phyloP scores from a whole-genome alignment of 2,329 filamentous ascomycete genomes.

The Dactylellina leptospora region DNA sequence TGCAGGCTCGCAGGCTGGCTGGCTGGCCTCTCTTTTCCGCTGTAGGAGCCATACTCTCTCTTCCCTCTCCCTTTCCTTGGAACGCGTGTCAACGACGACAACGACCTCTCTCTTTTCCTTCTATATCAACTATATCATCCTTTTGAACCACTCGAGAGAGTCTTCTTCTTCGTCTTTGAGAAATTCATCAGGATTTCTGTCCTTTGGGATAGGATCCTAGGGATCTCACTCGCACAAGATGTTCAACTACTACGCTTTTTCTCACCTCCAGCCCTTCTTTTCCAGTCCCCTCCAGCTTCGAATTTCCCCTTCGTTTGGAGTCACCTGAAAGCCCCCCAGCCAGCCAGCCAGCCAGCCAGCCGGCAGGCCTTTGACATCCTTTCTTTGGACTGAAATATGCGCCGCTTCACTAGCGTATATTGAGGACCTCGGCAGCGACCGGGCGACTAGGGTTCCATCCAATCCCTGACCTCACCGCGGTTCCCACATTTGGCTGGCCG shows the following conservation, averaged over 20 bases:
- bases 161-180: background rate
- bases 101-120: conserved; percentile 12
- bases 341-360: too few species aligned
- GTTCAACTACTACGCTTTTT: conserved; percentile 12
- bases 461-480: conserved; percentile 2
- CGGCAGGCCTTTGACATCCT: too few species aligned
- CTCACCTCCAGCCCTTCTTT: conserved; percentile 1
- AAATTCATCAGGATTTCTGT: conserved; percentile 20
- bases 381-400: conserved; percentile 44
- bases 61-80: conserved; percentile 27
- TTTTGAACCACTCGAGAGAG: background rate
- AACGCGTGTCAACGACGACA: conserved; percentile 44
- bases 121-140: conserved; percentile 41
- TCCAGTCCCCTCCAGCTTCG: conserved; percentile 20
- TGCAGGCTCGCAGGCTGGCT: background rate
- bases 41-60: conserved; percentile 2
- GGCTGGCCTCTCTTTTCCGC: conserved; percentile 3
- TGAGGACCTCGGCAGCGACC: background rate
- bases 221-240: background rate
- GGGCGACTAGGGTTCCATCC: background rate
- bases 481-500: background rate
- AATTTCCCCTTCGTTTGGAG: conserved; percentile 40
- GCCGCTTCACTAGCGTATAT: conserved; percentile 42
- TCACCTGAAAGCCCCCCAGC: conserved; percentile 34
- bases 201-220: background rate